Conservation (phyloP, 768 basidiomycete genomes). For the Panaeolus papilionaceus region DNA sequence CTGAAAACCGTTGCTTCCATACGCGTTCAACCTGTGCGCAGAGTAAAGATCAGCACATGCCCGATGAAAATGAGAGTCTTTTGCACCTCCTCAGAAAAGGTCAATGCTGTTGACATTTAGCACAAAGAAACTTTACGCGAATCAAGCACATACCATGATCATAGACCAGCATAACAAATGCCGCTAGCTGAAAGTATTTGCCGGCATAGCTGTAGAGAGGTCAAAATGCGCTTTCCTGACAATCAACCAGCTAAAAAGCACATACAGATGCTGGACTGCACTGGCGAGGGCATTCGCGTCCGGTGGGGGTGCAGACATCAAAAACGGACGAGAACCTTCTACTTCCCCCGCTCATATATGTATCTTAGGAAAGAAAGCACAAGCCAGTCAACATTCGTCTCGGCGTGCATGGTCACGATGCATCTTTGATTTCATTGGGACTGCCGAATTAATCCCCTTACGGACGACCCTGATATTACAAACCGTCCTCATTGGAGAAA, state of each 20-base stretch:
- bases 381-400: constrained; percentile 7
- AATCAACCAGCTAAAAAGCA: not conserved
- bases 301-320: constrained; percentile 8
- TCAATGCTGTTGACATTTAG: constrained; percentile 5
- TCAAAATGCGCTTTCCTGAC: not conserved
- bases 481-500: not conserved
- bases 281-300: constrained; percentile 10
- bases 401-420: constrained; percentile 10
- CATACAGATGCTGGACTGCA: constrained; percentile 1
- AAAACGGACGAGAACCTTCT: not conserved
- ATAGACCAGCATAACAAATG: constrained; percentile 23
- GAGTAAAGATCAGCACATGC: too few relatives aligned
- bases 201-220: constrained; percentile 15
- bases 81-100: constrained; percentile 24
- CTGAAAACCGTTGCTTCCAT: constrained; percentile 30
- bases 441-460: not conserved
- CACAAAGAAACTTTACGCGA: not conserved
- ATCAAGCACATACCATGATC: constrained; percentile 19
- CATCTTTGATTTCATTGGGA: constrained; percentile 9
- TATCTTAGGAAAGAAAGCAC: not conserved
- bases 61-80: too few relatives aligned
- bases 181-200: constrained; percentile 25
- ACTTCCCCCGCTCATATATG: constrained; percentile 12
- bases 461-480: not conserved
- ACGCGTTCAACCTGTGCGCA: constrained; percentile 13